Evolutionary conservation across 2,329 filamentous ascomycete genomes (phyloP).

Genomic region (Penicillium italicum): DNA sequence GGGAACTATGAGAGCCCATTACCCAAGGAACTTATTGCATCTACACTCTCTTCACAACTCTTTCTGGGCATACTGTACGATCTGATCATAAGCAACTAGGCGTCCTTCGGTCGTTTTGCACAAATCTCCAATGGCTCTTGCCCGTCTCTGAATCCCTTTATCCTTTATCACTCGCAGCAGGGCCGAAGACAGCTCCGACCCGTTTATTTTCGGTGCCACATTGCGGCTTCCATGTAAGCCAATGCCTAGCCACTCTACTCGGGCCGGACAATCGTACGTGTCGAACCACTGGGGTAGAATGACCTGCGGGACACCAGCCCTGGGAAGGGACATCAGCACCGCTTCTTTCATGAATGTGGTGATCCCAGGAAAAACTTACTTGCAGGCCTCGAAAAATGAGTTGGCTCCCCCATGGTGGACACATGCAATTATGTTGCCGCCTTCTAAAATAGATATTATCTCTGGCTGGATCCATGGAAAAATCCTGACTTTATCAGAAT

Average conservation of each 20-base stretch:
- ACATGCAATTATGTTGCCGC: constrained; percentile 40
- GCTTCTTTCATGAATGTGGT: neutral
- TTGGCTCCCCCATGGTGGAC: constrained; percentile 50
- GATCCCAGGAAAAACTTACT: constrained; percentile 28
- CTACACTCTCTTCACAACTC: neutral
- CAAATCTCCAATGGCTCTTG: constrained; percentile 11
- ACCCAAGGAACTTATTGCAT: neutral
- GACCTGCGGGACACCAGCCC: constrained; percentile 46
- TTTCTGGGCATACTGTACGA: constrained; percentile 11
- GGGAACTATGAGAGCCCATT: neutral
- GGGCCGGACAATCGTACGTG: constrained; percentile 45
- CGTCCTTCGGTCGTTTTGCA: constrained; percentile 19
- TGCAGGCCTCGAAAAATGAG: constrained; percentile 47
- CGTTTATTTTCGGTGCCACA: constrained; percentile 30
- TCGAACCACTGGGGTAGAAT: constrained; percentile 49
- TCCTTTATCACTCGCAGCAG: constrained; percentile 13
- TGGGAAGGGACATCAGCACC: constrained; percentile 11
- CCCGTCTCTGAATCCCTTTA: constrained; percentile 11
- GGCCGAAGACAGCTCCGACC: constrained; percentile 15
- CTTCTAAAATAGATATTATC: constrained; percentile 31
- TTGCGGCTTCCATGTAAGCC: constrained; percentile 42
- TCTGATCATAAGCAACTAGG: constrained; percentile 19
- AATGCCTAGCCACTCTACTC: constrained; percentile 44
- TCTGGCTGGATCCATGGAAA: constrained; percentile 20
- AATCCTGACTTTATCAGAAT: constrained; percentile 11